Evolutionary conservation across 495 filamentous ascomycete genomes (phyloP).

Genomic region (Friedmanniomyces endolithicus): DNA sequence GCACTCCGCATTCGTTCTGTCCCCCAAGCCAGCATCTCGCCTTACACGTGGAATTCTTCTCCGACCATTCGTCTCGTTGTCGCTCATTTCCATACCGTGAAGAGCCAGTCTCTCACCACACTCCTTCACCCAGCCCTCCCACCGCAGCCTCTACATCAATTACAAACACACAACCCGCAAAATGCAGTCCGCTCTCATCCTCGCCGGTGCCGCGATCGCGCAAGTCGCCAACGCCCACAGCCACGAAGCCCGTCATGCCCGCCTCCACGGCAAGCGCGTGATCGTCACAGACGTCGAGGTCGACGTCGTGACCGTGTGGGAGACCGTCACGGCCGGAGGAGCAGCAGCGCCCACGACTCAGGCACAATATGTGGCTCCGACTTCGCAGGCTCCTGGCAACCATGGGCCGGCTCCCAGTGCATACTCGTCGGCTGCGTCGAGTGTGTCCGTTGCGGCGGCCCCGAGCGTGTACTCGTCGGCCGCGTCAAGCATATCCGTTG

Average conservation of each 20-base stretch:
- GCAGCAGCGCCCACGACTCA: not conserved
- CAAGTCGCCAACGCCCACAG: not conserved
- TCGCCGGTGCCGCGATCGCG: constrained; percentile 5
- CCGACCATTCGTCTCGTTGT: not conserved
- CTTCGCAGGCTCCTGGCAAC: not conserved
- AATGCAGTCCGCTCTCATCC: constrained; percentile 7
- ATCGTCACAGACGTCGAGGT: constrained; percentile 3
- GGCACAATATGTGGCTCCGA: not conserved
- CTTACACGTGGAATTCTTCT: not conserved
- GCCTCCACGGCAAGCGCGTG: not conserved
- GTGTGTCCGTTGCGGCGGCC: not conserved
- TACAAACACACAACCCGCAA: not conserved
- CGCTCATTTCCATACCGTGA: not conserved
- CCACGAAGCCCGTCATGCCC: not conserved
- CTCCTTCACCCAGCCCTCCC: not conserved
- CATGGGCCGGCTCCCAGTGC: not conserved
- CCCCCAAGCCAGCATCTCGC: not conserved
- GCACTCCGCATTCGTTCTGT: not conserved
- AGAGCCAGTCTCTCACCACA: constrained; percentile 5
- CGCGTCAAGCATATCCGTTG: no score
- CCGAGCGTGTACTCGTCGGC: no score
- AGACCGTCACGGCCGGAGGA: not conserved
- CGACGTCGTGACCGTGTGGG: not conserved
- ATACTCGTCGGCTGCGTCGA: not conserved
- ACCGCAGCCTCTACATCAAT: not conserved